These are phyloP conservation scores for Pulveroboletus sp. DNA, from an alignment of 768 basidiomycete species.

Conservation along the genomic window DNA sequence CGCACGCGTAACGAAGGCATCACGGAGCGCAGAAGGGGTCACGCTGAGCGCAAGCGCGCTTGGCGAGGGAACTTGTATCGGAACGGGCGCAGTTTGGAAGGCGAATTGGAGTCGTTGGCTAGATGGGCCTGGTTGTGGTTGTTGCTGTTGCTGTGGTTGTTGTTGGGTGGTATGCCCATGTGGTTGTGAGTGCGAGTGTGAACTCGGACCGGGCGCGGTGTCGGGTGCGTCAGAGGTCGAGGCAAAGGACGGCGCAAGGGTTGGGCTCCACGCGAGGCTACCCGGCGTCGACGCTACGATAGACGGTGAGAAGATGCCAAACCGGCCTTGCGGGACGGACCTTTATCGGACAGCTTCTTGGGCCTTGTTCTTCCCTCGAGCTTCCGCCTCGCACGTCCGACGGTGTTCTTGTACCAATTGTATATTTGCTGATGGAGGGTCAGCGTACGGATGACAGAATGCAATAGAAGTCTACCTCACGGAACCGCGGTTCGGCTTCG, in stretches of 20 bases:
- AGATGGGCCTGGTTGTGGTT: conserved; percentile 26
- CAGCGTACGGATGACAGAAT: neutral
- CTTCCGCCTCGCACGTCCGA: conserved; percentile 55
- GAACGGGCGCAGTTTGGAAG: conserved; percentile 41
- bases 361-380: conserved; percentile 51
- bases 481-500: conserved; percentile 56
- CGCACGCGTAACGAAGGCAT: conserved; percentile 32
- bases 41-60: conserved; percentile 26
- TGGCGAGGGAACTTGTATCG: conserved; percentile 18
- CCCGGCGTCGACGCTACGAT: conserved; percentile 14
- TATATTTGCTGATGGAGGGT: conserved; percentile 50
- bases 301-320: neutral
- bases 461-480: conserved; percentile 43
- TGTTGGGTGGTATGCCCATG: conserved; percentile 5
- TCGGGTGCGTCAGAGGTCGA: conserved; percentile 13
- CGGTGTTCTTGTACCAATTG: conserved; percentile 72
- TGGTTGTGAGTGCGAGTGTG: conserved; percentile 27
- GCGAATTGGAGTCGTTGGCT: conserved; percentile 41
- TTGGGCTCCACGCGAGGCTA: conserved; percentile 37
- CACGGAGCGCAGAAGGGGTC: conserved; percentile 26
- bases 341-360: conserved; percentile 48
- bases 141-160: conserved; percentile 18
- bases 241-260: conserved; percentile 36
- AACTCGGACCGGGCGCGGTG: conserved; percentile 26
- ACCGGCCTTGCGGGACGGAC: conserved; percentile 21